Evolutionary conservation across 306 rosid genomes (phyloP), one percentile per base, ranked within the genome.

Genomic region (Fragaria ananassa): DNA sequence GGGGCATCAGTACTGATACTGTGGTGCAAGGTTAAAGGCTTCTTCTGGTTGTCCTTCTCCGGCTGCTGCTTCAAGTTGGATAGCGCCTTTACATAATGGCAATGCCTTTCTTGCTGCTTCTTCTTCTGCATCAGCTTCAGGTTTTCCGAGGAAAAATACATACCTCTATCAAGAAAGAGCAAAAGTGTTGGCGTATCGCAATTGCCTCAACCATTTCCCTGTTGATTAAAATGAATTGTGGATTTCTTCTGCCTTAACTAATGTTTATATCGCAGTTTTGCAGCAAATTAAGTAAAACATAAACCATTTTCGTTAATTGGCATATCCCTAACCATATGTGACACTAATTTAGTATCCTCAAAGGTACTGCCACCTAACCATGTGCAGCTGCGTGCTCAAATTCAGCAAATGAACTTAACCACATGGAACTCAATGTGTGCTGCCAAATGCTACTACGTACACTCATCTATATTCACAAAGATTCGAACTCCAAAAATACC

Each of bases 1-100:
- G 87, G 87, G 62, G 64, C 71, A 72, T 72, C 79, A 62, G n/a
- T 37, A 56, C 13, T 62, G 74, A 44, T 63, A 68, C 54, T 80
- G 41, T 37, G 74, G 44, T 63, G 35, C 77, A 80, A 75, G 21
- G n/a, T 50, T 50, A 17, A 17, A 50, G 21, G 56, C n/a, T 50
- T 50, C 77, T 64, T 81, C 54, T 78, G 41, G 49, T 29, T 0
- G 23, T 57, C 11, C 14, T 69, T 78, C 77, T 34, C 80, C 39
- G n/a, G n/a, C 12, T 54, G 61, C n/a, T 12, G 47, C 31, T 35
- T 37, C 18, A 35, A 13, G 10, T 56, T 72, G 11, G 57, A 34
- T 31, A 72, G 3, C 2, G 67, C 39, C 17, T 78, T 76, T 65
- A 54, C 58, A 29, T 31, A 62, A 62, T 23, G 68, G 27, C 25